Evolutionary conservation across 495 filamentous ascomycete species (phyloP).

Genomic region (Xylaria castorea): DNA sequence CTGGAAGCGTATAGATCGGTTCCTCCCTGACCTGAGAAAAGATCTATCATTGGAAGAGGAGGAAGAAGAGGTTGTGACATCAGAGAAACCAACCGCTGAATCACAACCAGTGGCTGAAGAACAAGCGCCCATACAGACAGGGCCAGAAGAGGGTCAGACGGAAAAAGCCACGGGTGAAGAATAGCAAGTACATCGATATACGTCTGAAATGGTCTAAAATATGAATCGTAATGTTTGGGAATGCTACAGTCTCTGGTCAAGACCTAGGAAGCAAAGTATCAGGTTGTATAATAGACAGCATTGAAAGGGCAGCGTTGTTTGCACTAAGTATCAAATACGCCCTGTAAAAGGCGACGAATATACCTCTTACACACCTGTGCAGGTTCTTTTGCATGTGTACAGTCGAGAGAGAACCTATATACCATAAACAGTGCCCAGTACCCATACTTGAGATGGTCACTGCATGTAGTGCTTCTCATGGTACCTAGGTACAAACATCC

Average conservation of each 20-base stretch:
- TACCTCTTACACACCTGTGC: not conserved
- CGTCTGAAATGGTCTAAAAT: not conserved
- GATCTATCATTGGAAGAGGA: slow-evolving; percentile 56
- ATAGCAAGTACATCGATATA: not conserved
- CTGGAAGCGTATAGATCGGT: slow-evolving; percentile 87
- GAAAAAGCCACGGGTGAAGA: slow-evolving; percentile 25
- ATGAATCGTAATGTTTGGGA: not conserved
- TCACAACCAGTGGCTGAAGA: slow-evolving; percentile 49
- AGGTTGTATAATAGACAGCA: slow-evolving; percentile 39
- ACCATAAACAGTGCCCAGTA: not conserved
- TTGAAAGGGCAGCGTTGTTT: slow-evolving; percentile 24
- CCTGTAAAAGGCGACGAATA: not conserved
- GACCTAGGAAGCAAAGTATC: slow-evolving; percentile 9
- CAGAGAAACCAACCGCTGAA: slow-evolving; percentile 52
- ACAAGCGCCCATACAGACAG: slow-evolving; percentile 15
- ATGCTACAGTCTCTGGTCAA: not conserved
- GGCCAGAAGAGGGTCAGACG: slow-evolving; percentile 22
- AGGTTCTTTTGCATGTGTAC: not conserved
- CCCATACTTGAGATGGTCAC: not conserved
- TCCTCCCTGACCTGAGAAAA: slow-evolving; percentile 75
- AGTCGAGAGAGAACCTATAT: not conserved
- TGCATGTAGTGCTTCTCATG: not conserved
- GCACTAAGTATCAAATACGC: slow-evolving; percentile 23
- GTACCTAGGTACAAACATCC: not conserved
- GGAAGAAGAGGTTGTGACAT: slow-evolving; percentile 9